Evolutionary conservation across 495 filamentous ascomycete genomes (phyloP), one percentile per base, ranked within the genome.

Genomic region (Endocarpon pusillum): DNA sequence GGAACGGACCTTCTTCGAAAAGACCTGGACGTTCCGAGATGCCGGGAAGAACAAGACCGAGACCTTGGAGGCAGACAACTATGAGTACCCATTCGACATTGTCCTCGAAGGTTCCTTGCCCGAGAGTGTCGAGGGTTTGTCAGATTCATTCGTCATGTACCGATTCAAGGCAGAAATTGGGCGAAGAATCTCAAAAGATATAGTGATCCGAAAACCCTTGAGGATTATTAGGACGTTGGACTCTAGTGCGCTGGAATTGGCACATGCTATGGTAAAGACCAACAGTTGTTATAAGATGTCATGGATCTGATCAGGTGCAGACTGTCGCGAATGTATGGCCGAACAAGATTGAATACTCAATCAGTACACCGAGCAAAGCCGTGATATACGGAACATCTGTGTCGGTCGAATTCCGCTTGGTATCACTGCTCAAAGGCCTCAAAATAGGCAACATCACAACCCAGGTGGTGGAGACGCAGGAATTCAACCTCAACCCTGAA

Each of bases 271-370:
- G 81, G 84, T 73, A 53, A 44, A 54, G 46, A 9, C 12, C 19
- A 18, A 15, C 34, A 17, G n/a, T 32, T 11, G 32, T 36, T 7
- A 17, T 20, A 34, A 15, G 15, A 6, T 21, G 35, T 49, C 11
- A n/a, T n/a, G n/a, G n/a, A n/a, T 19, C 49, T 46, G 21, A 53
- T n/a, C 19, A 19, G 12, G n/a, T 33, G 12, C 31, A 74, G 70
- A 67, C 77, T n/a, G 75, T 92, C 34, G 81, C 92, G 52, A 92
- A 92, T 46, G 70, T 89, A 36, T 97, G 89, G 89, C 72, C 80
- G 8, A 81, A 86, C 54, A 97, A 97, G 61, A 69, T 94, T 45
- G 75, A 89, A 47, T 96, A 96, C 51, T 79, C 78, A 4, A 78
- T 97, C 37, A 73, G 75, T 39, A 75, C 86, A 5, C 86, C 89